Base-by-base conservation (phyloP, 2,329 filamentous ascomycete species). In the Colletotrichum sp. region DNA sequence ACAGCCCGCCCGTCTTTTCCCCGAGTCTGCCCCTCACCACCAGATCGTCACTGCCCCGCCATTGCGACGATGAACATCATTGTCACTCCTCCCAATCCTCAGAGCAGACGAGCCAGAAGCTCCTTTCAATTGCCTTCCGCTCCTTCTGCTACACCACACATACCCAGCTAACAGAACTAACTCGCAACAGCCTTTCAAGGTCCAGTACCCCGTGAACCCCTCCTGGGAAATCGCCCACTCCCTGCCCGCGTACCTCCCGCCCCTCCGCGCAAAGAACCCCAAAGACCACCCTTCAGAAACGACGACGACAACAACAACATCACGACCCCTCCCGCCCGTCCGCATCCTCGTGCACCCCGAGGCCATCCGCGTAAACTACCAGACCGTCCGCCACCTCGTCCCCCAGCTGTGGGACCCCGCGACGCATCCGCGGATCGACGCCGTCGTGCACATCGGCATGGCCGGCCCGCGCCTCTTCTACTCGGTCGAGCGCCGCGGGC, bases 381-480 rank as follows among this genome's bases (percentile, higher is more conserved):
- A 90, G 64, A 87, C 88, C 9, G 93, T 96, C 39, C 90, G 92
- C 67, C 84, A 86, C 15, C 83, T 93, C 4, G 88, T 96, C 5
- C 94, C 95, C 2, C 82, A 82, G 7, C 87, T 98, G 7, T 91
- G 95, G 85, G 86, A 88, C 52, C 65, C 84, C 84, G 77, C 82
- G 82, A 74, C 83, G 79, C 78, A 82, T 68, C 82, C 80, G 70
- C 84, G 86, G 65, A 89, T 93, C 70, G 94, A 98, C 83, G 85
- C 94, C 34, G 89, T 92, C 26, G 83, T 98, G 6, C 95, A 98
- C 83, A 94, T 98, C 68, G 95, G 95, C 77, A 95, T 98, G 90
- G 94, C 95, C 82, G 82, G 94, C 83, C 80, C 91, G 86, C 79
- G 89, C 83, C 80, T 92, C 16, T 84, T 91, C 79, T 98, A 96